These are phyloP conservation scores for Volvariella surrecta DNA, from an alignment of 1,284 basidiomycete species.

Conservation along the genomic window DNA sequence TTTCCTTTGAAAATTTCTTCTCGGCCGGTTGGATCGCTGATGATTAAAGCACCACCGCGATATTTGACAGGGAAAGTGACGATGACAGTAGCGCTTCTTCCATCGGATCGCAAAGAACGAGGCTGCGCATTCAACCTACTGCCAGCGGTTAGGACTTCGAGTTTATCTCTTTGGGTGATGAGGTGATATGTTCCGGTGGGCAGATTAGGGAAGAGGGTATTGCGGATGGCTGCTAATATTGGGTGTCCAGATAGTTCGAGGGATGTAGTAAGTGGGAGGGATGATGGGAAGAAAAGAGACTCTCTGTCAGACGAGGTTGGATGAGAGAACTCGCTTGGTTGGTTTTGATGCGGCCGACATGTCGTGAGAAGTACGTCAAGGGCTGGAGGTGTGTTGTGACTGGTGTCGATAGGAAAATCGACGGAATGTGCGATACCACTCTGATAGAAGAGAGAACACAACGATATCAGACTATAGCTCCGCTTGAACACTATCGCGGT, in stretches of 20 bases:
- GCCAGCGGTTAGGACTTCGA: conserved; percentile 59
- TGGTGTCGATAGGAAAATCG: conserved; percentile 73
- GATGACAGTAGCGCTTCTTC: conserved; percentile 60
- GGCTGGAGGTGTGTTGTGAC: conserved; percentile 67
- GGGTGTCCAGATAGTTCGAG: conserved; percentile 74
- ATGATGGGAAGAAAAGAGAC: conserved; percentile 64
- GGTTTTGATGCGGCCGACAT: conserved; percentile 57
- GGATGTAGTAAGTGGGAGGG: conserved; percentile 62
- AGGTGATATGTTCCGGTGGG: conserved; percentile 57
- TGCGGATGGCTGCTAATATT: conserved; percentile 66
- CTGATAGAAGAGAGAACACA: conserved; percentile 25
- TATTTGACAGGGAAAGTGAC: conserved; percentile 67
- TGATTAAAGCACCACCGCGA: conserved; percentile 55
- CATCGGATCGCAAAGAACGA: conserved; percentile 46
- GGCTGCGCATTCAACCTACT: conserved; percentile 49
- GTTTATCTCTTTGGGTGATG: conserved; percentile 53
- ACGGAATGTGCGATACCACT: conserved; percentile 71
- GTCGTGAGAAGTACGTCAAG: conserved; percentile 70
- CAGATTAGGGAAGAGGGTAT: conserved; percentile 58
- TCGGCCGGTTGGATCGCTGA: conserved; percentile 47
- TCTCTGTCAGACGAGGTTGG: conserved; percentile 36
- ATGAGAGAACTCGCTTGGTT: conserved; percentile 35
- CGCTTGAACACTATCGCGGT: conserved; percentile 5
- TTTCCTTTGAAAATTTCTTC: conserved; percentile 55
- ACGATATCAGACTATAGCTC: background rate